These are phyloP conservation scores for Eucalyptus globulus DNA, from an alignment of 345 rosid species.

Conservation along the genomic window DNA sequence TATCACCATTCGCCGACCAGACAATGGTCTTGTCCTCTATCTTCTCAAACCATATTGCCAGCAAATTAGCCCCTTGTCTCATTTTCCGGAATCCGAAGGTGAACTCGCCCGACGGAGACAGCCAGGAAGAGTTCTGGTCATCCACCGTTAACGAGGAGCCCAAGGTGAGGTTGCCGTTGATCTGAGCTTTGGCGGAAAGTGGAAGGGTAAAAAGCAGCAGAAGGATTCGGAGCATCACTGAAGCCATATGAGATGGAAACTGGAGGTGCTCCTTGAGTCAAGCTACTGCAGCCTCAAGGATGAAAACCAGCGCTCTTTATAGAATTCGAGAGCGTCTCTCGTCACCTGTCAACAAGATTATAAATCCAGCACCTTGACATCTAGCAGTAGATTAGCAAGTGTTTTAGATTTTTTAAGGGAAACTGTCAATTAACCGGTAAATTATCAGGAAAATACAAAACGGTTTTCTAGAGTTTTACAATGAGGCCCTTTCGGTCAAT, in stretches of 20 bases:
- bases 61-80: not conserved
- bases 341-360: too few species aligned
- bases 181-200: too few species aligned
- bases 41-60: not conserved
- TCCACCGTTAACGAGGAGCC: not conserved
- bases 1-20: not conserved
- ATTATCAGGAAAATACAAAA: not conserved
- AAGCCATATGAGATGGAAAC: too few species aligned
- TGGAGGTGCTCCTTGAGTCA: too few species aligned
- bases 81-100: not conserved
- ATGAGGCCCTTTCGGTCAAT: too few species aligned
- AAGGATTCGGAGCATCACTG: too few species aligned
- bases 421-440: not conserved
- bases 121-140: not conserved
- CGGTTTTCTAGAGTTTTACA: too few species aligned
- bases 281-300: too few species aligned
- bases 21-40: not conserved
- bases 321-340: too few species aligned
- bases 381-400: not conserved
- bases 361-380: not conserved
- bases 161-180: not conserved
- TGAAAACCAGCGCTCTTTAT: too few species aligned
- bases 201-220: too few species aligned
- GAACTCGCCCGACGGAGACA: not conserved
- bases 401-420: too few species aligned